A percentile compares a stretch with the other conserved stretches of the same genome.
Conservation (phyloP, 257 asterid species). For the Forsythia viridissima region DNA sequence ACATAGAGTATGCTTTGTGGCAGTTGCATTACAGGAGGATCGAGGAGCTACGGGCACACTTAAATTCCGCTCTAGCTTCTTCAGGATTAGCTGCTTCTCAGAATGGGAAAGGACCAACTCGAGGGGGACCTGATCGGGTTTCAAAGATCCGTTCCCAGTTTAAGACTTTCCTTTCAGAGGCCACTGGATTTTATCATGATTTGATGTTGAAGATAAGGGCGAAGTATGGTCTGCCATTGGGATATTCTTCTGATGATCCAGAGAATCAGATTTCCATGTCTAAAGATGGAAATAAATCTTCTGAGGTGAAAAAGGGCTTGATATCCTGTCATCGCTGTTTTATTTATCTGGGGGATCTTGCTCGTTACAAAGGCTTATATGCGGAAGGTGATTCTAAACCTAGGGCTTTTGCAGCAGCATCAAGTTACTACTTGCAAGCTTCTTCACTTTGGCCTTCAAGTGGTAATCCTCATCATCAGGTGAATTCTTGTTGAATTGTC, state of each 20-base stretch:
- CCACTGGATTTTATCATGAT: constrained; percentile 94
- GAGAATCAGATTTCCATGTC: constrained; percentile 57
- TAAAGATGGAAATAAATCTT: constrained; percentile 66
- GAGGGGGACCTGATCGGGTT: constrained; percentile 70
- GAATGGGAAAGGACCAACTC: constrained; percentile 67
- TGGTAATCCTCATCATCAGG: constrained; percentile 99
- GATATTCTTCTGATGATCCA: constrained; percentile 61
- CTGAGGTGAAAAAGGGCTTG: constrained; percentile 74
- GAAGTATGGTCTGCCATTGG: constrained; percentile 79
- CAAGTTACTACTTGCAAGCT: constrained; percentile 89
- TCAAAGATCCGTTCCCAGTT: constrained; percentile 82
- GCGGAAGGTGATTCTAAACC: constrained; percentile 88
- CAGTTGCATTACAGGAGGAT: constrained; percentile 91
- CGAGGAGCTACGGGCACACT: constrained; percentile 83
- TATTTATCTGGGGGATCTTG: constrained; percentile 94
- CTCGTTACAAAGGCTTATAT: constrained; percentile 92
- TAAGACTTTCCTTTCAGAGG: constrained; percentile 89
- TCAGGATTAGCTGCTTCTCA: constrained; percentile 58
- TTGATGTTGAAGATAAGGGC: constrained; percentile 85
- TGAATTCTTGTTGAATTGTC: constrained; percentile 16
- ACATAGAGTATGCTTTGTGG: constrained; percentile 88
- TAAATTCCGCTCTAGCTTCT: constrained; percentile 64
- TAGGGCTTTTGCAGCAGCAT: constrained; percentile 87
- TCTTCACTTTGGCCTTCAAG: constrained; percentile 88
- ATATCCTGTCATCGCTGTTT: constrained; percentile 89